A percentile compares a stretch with the other conserved stretches of the same genome.
Conservation (phyloP, 2,329 filamentous ascomycete species). For the Fonsecaea erecta region DNA sequence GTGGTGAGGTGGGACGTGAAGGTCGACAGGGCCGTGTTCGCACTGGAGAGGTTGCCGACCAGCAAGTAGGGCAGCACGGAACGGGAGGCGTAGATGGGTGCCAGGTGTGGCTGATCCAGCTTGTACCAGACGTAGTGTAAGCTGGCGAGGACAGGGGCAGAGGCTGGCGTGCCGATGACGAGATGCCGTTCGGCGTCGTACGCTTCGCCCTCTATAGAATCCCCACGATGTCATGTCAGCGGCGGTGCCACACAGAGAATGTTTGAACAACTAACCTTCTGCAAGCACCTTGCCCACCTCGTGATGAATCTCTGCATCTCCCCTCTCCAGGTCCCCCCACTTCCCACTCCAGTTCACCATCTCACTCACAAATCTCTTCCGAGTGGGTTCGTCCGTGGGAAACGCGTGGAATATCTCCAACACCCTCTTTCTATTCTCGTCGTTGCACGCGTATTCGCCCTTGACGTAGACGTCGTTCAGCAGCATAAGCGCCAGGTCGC, state of each 20-base stretch:
- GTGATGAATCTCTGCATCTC: conserved; percentile 93
- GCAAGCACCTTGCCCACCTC: conserved; percentile 85
- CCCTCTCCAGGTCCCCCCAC: conserved; percentile 77
- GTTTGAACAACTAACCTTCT: conserved; percentile 58
- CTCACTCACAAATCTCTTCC: conserved; percentile 89
- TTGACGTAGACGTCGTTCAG: conserved; percentile 91
- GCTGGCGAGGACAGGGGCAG: conserved; percentile 75
- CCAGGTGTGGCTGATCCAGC: conserved; percentile 84
- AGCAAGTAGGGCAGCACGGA: conserved; percentile 90
- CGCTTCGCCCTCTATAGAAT: conserved; percentile 72
- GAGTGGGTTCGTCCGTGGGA: conserved; percentile 78
- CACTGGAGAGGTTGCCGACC: conserved; percentile 85
- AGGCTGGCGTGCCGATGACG: conserved; percentile 76
- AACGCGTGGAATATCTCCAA: conserved; percentile 82
- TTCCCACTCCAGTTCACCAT: conserved; percentile 86
- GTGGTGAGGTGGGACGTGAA: conserved; percentile 70
- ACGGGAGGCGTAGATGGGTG: conserved; percentile 81
- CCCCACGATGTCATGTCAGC: conserved; percentile 10
- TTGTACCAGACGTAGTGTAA: conserved; percentile 95
- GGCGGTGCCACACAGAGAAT: conserved; percentile 16
- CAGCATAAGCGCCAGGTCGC: conserved; percentile 83
- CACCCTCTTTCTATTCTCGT: conserved; percentile 58
- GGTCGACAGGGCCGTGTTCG: conserved; percentile 78
- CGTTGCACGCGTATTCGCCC: conserved; percentile 76
- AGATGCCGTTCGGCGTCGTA: conserved; percentile 95